Conservation (phyloP, 345 rosid genomes). For the Excoecaria cochinchinensis region DNA sequence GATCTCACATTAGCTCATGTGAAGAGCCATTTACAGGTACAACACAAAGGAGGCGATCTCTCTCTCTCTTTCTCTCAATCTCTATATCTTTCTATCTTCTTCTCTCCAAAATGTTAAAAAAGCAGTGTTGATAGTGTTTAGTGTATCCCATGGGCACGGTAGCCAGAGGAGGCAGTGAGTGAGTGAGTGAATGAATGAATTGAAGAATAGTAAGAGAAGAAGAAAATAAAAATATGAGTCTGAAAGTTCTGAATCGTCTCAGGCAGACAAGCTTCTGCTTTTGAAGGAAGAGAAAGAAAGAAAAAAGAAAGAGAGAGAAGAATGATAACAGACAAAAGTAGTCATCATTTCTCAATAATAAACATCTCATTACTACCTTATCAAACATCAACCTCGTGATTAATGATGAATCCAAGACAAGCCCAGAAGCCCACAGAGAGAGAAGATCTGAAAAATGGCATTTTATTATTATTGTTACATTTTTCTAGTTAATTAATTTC, state of each 20-base stretch:
- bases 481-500: background rate
- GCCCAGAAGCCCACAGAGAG: constrained; percentile 23
- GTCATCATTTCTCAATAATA: constrained; percentile 84
- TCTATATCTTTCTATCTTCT: background rate
- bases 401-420: constrained; percentile 40
- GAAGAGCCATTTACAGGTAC: constrained; percentile 91
- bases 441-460: background rate
- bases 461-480: background rate
- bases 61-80: background rate
- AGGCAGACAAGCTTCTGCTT: constrained; percentile 42
- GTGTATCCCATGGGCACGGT: constrained; percentile 30
- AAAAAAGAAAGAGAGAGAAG: constrained; percentile 16
- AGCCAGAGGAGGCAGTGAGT: constrained; percentile 40
- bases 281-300: constrained; percentile 26
- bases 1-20: constrained; percentile 91
- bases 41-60: background rate
- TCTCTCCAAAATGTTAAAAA: background rate
- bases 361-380: constrained; percentile 41
- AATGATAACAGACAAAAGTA: constrained; percentile 46
- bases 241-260: constrained; percentile 39
- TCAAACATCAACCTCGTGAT: constrained; percentile 77
- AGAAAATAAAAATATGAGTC: constrained; percentile 21
- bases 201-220: constrained; percentile 19
- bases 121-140: too few species aligned
- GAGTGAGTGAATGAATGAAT: constrained; percentile 21